phyloP scores from a whole-genome alignment of 345 rosid species.

The Gossypium thurberi region DNA sequence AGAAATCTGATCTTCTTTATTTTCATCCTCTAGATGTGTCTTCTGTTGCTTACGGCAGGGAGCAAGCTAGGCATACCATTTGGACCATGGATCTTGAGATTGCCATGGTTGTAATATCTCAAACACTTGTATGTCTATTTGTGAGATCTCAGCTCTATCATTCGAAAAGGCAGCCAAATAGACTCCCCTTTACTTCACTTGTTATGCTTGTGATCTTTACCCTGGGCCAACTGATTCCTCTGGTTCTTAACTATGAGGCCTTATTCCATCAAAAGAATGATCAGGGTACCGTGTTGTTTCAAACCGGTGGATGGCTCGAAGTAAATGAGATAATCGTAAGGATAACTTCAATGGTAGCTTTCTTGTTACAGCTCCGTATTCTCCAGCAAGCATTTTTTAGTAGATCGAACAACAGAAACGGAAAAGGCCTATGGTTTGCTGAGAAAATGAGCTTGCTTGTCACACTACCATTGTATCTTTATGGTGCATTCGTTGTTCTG shows the following conservation, averaged over 20 bases:
- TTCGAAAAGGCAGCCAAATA: slow-evolving; percentile 29
- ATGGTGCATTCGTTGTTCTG: slow-evolving; percentile 27
- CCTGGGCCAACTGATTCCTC: slow-evolving; percentile 35
- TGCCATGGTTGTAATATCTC: slow-evolving; percentile 31
- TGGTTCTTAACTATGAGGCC: slow-evolving; percentile 39
- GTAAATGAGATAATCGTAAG: slow-evolving; percentile 37
- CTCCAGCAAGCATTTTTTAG: slow-evolving; percentile 37
- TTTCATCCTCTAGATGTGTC: slow-evolving; percentile 23
- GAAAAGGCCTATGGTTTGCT: slow-evolving; percentile 26
- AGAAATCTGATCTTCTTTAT: slow-evolving; percentile 31
- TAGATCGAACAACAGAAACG: slow-evolving; percentile 12
- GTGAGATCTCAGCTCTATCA: slow-evolving; percentile 34
- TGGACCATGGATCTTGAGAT: slow-evolving; percentile 48
- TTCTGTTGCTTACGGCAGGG: slow-evolving; percentile 20
- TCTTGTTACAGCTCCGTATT: slow-evolving; percentile 37
- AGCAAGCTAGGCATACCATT: slow-evolving; percentile 6
- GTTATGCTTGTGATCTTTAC: slow-evolving; percentile 45
- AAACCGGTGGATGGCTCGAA: slow-evolving; percentile 34
- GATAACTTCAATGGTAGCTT: slow-evolving; percentile 40
- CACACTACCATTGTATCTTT: slow-evolving; percentile 26
- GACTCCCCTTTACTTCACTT: slow-evolving; percentile 37
- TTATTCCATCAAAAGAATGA: slow-evolving; percentile 18
- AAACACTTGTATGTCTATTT: slow-evolving; percentile 37
- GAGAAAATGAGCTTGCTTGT: slow-evolving; percentile 35
- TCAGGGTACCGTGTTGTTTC: slow-evolving; percentile 19